These are phyloP conservation scores for Rhizopus delemar DNA, from an alignment of 371 early-diverging fungal genomes.

Conservation along the genomic window DNA sequence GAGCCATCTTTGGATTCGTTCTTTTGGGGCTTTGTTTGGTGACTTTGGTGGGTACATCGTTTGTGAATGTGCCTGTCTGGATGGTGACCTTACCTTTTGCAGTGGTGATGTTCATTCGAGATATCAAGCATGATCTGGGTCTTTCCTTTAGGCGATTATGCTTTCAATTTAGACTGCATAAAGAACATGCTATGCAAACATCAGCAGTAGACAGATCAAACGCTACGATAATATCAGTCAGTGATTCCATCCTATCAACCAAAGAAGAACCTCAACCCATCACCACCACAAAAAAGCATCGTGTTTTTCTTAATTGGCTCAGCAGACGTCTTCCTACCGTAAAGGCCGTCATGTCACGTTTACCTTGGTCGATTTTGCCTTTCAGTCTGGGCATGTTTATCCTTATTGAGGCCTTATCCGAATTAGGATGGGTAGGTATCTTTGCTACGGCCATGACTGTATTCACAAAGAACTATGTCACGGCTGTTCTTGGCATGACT, in stretches of 20 bases:
- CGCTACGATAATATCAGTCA: no score
- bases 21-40: conserved; percentile 54
- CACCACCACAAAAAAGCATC: not conserved
- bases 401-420: conserved; percentile 68
- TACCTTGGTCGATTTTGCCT: conserved; percentile 78
- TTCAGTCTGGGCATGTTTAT: conserved; percentile 86
- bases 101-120: conserved; percentile 47
- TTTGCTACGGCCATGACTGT: conserved; percentile 62
- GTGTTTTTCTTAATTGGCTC: conserved; percentile 11
- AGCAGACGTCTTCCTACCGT: conserved; percentile 45
- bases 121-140: conserved; percentile 48
- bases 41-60: conserved; percentile 65
- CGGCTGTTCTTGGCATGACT: conserved; percentile 67
- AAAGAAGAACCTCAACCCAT: no score
- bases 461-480: conserved; percentile 55
- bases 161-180: no score
- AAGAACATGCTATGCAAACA: no score
- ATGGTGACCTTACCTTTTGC: conserved; percentile 72
- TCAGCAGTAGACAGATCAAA: no score
- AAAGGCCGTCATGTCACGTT: conserved; percentile 53
- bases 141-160: conserved; percentile 12
- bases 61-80: conserved; percentile 69
- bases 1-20: conserved; percentile 59
- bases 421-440: conserved; percentile 69
- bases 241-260: no score